phyloP scores from a whole-genome alignment of 1,284 basidiomycete species.

The Ceratobasidium papillatum region DNA sequence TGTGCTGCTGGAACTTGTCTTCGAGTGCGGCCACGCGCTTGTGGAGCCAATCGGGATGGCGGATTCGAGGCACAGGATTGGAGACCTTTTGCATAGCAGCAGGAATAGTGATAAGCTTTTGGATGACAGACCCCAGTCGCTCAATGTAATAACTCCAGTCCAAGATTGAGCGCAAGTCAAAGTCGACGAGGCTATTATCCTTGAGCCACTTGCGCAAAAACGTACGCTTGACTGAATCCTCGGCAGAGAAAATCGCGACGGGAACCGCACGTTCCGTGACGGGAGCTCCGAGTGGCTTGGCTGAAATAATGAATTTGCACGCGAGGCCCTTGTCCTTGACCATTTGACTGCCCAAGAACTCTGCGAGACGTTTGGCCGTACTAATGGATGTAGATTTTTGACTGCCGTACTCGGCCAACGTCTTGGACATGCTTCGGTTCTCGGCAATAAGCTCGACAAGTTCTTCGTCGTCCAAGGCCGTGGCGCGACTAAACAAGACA shows the following conservation, averaged over 20 bases:
- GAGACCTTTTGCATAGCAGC: conserved; percentile 97
- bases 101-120: conserved; percentile 99
- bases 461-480: conserved; percentile 88
- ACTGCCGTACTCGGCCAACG: conserved; percentile 92
- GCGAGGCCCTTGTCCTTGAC: conserved; percentile 99
- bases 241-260: conserved; percentile 98
- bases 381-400: conserved; percentile 99
- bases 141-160: conserved; percentile 99
- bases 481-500: conserved; percentile 88
- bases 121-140: conserved; percentile 95
- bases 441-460: conserved; percentile 98
- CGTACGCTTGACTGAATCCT: conserved; percentile 86
- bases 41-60: conserved; percentile 98
- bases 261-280: conserved; percentile 98
- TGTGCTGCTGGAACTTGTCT: conserved; percentile 98
- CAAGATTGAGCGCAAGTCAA: conserved; percentile 93
- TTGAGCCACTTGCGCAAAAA: conserved; percentile 98
- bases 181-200: conserved; percentile 86
- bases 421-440: conserved; percentile 98
- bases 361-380: conserved; percentile 93
- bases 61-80: conserved; percentile 95
- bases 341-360: conserved; percentile 98
- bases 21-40: conserved; percentile 87
- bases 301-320: conserved; percentile 99
- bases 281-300: conserved; percentile 90